These are phyloP conservation scores for Boletus semigastroideus DNA, from an alignment of 1,284 basidiomycete species.

Conservation along the genomic window DNA sequence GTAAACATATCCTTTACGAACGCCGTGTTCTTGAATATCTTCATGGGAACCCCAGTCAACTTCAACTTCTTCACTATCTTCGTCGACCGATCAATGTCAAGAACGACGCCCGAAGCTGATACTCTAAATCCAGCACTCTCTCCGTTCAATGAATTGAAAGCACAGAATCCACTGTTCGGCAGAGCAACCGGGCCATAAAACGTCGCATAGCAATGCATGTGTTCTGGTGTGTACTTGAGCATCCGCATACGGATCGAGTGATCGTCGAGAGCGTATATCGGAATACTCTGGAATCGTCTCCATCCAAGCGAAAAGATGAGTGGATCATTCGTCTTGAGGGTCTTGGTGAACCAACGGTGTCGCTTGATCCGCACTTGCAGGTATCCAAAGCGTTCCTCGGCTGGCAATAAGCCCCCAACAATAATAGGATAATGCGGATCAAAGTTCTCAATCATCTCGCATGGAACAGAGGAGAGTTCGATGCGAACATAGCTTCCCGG, in stretches of 20 bases:
- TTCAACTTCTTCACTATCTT: conserved; percentile 99
- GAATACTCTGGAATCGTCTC: conserved; percentile 93
- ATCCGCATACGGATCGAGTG: conserved; percentile 97
- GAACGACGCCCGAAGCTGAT: conserved; percentile 91
- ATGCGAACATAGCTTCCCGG: conserved; percentile 95
- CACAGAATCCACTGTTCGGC: conserved; percentile 97
- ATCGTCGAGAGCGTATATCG: conserved; percentile 96
- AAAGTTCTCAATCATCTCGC: conserved; percentile 93
- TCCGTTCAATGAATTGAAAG: conserved; percentile 84
- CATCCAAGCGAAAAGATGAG: conserved; percentile 95
- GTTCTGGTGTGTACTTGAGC: conserved; percentile 99
- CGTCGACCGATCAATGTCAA: conserved; percentile 88
- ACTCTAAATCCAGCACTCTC: conserved; percentile 82
- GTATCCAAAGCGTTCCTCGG: conserved; percentile 92
- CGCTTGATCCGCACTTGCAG: conserved; percentile 96
- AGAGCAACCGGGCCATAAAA: conserved; percentile 91
- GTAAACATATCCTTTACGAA: conserved; percentile 99
- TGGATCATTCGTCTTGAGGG: conserved; percentile 97
- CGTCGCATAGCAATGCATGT: conserved; percentile 98
- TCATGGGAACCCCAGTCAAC: conserved; percentile 91
- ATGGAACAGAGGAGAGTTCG: conserved; percentile 82
- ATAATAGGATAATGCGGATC: conserved; percentile 90
- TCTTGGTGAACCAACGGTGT: conserved; percentile 91
- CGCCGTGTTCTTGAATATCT: conserved; percentile 99
- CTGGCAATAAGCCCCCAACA: conserved; percentile 88